These are phyloP conservation scores for Hypoxylon crocopeplum DNA, from an alignment of 495 filamentous ascomycete species.

Conservation along the genomic window DNA sequence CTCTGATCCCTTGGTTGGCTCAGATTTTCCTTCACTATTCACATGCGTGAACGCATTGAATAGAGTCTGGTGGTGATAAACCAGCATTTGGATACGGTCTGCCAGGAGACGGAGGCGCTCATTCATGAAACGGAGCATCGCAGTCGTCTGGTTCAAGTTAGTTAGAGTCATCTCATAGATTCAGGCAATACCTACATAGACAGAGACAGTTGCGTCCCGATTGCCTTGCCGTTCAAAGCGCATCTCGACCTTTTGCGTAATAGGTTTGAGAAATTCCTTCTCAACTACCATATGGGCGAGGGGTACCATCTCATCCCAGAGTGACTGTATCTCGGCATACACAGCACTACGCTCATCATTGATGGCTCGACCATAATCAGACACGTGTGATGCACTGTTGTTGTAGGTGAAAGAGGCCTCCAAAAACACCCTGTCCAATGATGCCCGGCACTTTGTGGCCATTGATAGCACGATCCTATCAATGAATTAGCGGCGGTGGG, in stretches of 20 bases:
- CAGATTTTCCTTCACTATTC: constrained; percentile 1
- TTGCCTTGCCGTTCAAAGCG: constrained; percentile 16
- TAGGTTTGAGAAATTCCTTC: constrained; percentile 36
- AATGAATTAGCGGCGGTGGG: constrained; percentile 11
- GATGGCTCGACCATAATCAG: constrained; percentile 4
- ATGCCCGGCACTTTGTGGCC: constrained; percentile 36
- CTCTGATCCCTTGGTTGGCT: not conserved
- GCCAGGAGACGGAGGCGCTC: constrained; percentile 29
- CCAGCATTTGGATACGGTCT: constrained; percentile 27
- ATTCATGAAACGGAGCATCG: constrained; percentile 39
- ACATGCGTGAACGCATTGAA: constrained; percentile 10
- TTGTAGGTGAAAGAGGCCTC: constrained; percentile 20
- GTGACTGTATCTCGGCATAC: constrained; percentile 32
- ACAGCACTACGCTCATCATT: constrained; percentile 27
- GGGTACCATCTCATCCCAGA: constrained; percentile 37
- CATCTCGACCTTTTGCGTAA: constrained; percentile 17
- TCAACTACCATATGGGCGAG: constrained; percentile 42
- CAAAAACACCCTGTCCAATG: constrained; percentile 35
- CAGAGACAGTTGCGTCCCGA: constrained; percentile 20
- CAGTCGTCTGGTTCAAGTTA: constrained; percentile 27
- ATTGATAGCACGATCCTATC: constrained; percentile 36
- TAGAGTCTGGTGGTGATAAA: constrained; percentile 33
- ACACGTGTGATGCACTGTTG: not conserved
- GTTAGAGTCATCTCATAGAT: not conserved
- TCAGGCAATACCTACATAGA: constrained; percentile 28